These are phyloP conservation scores for Erythrobasidium hasegawianum DNA, from an alignment of 1,284 basidiomycete species.

Conservation along the genomic window DNA sequence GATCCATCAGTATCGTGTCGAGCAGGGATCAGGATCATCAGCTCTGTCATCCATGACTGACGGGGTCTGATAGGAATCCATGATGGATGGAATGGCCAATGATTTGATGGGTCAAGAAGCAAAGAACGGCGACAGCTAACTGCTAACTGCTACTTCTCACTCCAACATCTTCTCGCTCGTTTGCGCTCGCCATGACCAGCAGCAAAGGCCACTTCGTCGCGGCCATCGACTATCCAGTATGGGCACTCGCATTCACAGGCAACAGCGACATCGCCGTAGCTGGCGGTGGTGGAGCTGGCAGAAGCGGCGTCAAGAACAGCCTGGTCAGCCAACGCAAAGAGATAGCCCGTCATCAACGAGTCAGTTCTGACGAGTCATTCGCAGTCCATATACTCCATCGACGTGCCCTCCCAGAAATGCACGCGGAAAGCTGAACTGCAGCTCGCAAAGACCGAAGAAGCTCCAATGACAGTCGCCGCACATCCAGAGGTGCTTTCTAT, in stretches of 20 bases:
- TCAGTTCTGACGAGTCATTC: neutral
- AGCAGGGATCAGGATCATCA: no score
- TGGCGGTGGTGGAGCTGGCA: conserved; percentile 83
- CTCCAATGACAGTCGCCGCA: conserved; percentile 85
- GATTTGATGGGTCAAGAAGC: neutral
- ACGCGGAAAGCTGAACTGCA: conserved; percentile 65
- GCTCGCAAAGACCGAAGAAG: conserved; percentile 75
- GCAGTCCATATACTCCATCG: conserved; percentile 39
- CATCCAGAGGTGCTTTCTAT: conserved; percentile 57
- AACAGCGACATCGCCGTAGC: conserved; percentile 65
- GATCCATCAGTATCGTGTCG: no score
- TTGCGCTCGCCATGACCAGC: conserved; percentile 5
- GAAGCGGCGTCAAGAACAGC: conserved; percentile 86
- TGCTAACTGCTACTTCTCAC: no score
- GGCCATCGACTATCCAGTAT: conserved; percentile 65
- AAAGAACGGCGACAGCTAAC: no score
- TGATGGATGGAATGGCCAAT: conserved; percentile 1
- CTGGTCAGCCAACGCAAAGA: conserved; percentile 59
- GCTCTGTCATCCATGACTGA: conserved; percentile 24
- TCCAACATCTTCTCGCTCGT: no score
- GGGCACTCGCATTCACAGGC: conserved; percentile 76
- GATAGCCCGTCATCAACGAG: neutral
- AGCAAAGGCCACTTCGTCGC: conserved; percentile 24
- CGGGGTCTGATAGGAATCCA: conserved; percentile 46
- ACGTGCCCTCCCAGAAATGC: conserved; percentile 50